Evolutionary conservation across 2,329 filamentous ascomycete genomes (phyloP).

Genomic region (Cladosporium sp.): DNA sequence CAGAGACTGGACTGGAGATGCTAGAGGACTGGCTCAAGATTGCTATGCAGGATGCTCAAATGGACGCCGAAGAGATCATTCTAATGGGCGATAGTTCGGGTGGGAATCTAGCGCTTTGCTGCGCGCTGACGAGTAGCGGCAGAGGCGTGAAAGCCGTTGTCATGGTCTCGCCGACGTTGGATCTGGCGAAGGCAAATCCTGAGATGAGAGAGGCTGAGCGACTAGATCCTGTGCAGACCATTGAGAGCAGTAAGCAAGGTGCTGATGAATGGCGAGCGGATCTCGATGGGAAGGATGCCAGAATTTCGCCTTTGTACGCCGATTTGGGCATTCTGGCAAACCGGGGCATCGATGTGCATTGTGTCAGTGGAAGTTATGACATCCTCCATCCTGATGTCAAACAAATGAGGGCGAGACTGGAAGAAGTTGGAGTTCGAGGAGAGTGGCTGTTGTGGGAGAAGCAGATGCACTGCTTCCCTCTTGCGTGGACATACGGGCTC

Average conservation of each 20-base stretch:
- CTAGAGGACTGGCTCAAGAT: conserved; percentile 45
- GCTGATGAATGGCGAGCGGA: conserved; percentile 46
- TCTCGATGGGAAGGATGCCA: conserved; percentile 45
- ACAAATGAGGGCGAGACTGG: conserved; percentile 49
- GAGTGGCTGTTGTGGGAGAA: conserved; percentile 61
- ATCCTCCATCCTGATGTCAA: conserved; percentile 56
- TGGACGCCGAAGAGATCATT: conserved; percentile 44
- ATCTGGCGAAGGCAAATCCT: conserved; percentile 49
- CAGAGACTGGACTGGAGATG: conserved; percentile 45
- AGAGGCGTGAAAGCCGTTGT: conserved; percentile 42
- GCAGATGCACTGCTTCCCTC: conserved; percentile 62
- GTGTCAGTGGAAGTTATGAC: conserved; percentile 54
- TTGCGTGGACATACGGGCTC: conserved; percentile 52
- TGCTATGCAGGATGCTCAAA: conserved; percentile 32
- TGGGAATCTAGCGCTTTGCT: conserved; percentile 52
- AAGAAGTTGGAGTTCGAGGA: conserved; percentile 47
- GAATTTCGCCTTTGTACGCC: conserved; percentile 50
- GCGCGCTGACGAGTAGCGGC: conserved; percentile 37
- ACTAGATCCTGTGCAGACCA: conserved; percentile 50
- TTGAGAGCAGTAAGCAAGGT: conserved; percentile 42
- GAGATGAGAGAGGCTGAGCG: conserved; percentile 44
- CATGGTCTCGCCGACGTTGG: conserved; percentile 51
- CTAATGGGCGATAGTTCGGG: conserved; percentile 59
- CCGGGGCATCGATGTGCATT: conserved; percentile 51
- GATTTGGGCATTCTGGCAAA: conserved; percentile 40